Percentiles rank a stretch among this genome's conserved stretches.
Evolutionary conservation across 2,329 filamentous ascomycete genomes (phyloP).

Genomic region (Pezicula rhizophila): DNA sequence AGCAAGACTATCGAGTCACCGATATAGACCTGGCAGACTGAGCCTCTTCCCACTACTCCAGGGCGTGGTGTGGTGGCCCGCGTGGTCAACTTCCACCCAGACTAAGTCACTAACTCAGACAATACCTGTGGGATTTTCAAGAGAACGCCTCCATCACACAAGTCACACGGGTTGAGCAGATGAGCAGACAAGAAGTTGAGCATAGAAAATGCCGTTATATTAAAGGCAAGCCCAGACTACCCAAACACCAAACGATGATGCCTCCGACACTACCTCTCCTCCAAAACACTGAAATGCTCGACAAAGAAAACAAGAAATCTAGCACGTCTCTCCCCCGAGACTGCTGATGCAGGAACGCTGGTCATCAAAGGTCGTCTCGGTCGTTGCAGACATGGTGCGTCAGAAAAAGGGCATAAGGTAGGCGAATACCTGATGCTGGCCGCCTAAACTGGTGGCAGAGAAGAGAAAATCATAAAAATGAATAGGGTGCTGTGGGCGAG

Average conservation of each 20-base stretch:
- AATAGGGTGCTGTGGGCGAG: constrained; percentile 21
- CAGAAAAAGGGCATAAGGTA: constrained; percentile 8
- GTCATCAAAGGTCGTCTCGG: constrained; percentile 22
- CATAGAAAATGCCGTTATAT: constrained; percentile 10
- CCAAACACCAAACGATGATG: constrained; percentile 19
- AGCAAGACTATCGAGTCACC: too few relatives aligned
- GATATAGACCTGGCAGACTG: too few relatives aligned
- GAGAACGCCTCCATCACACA: too few relatives aligned
- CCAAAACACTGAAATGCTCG: constrained; percentile 11
- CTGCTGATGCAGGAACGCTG: constrained; percentile 13
- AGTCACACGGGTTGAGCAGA: not conserved
- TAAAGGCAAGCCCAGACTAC: constrained; percentile 20
- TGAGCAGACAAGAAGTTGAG: constrained; percentile 5
- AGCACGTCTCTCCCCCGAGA: constrained; percentile 8
- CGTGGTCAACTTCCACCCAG: too few relatives aligned
- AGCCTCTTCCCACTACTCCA: too few relatives aligned
- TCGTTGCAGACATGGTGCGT: constrained; percentile 19
- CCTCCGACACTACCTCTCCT: constrained; percentile 12
- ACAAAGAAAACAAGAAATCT: constrained; percentile 11
- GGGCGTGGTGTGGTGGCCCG: too few relatives aligned
- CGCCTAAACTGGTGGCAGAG: not conserved
- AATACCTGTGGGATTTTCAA: too few relatives aligned
- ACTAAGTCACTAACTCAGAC: too few relatives aligned
- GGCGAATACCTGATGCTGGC: constrained; percentile 2
- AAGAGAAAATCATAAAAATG: not conserved